Base-by-base conservation (phyloP, 108 stramenopile genomes). In the Cyclotella sp. region DNA sequence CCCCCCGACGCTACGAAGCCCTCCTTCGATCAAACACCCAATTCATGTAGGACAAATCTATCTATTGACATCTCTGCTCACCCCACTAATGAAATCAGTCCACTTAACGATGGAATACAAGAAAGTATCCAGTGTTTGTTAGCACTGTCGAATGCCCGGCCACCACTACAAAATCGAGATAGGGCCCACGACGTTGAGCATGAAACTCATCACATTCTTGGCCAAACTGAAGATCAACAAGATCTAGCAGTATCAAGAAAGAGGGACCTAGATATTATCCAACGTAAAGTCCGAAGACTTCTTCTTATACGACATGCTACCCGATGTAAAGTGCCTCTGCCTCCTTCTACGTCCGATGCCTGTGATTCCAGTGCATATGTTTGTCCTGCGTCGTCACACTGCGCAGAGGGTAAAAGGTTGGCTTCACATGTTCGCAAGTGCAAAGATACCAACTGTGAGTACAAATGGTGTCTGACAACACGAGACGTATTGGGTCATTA, bases 231-330 rank as follows among this genome's bases (percentile, higher is more conserved):
- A 68, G 43, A 0, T 16, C 40, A 29, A 6, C n/a, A 58, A 42
- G 54, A 59, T 0, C 12, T 5, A 19, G 40, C 7, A 18, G 39
- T 22, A 15, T 34, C 51, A 21, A 55, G 52, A 3, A 67, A 63
- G 42, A 77, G 49, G 47, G 67, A 77, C 18, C 59, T 51, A 30
- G 54, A 55, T 26, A 70, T 69, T 12, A 42, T 81, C 18, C 28
- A 60, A 63, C 73, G 79, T 16, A 81, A 81, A 65, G 49, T 81
- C 28, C 73, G 74, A 65, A 69, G 79, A 41, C 79, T 81, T 44
- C 73, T 81, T 46, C 73, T 81, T 19, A 69, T 81, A 27, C 73
- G 73, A 52, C 79, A 81, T 54, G 73, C 72, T n/a, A 70, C 79
- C 12, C 55, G 30, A 41, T 81, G 79, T 30, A 40, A 66, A 16